A percentile compares a stretch with the other conserved stretches of the same genome.
phyloP scores from a whole-genome alignment of 805 yeast species.

The Torulaspora delbrueckii region DNA sequence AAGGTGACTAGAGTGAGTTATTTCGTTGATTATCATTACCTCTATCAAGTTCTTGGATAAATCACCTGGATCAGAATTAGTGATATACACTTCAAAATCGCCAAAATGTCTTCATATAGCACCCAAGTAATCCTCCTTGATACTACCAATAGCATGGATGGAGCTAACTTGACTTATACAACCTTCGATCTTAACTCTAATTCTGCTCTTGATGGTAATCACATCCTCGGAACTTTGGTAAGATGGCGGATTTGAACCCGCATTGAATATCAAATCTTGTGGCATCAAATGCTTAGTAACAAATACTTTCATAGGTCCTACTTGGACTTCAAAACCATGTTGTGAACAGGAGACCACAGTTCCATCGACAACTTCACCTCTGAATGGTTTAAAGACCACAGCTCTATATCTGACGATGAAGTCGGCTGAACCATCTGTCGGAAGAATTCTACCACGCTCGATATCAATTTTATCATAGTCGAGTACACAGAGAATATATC shows the following conservation, averaged over 20 bases:
- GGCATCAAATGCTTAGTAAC: slow-evolving; percentile 94
- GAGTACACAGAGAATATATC: slow-evolving; percentile 91
- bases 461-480: slow-evolving; percentile 93
- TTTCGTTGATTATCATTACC: no score
- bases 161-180: slow-evolving; percentile 96
- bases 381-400: slow-evolving; percentile 96
- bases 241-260: slow-evolving; percentile 97
- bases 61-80: no score
- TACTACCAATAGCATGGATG: slow-evolving; percentile 95
- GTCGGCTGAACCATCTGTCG: slow-evolving; percentile 91
- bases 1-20: no score
- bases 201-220: slow-evolving; percentile 89
- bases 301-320: slow-evolving; percentile 92
- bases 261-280: slow-evolving; percentile 86
- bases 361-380: slow-evolving; percentile 98
- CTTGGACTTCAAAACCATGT: slow-evolving; percentile 97
- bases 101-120: slow-evolving; percentile 40
- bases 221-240: slow-evolving; percentile 92
- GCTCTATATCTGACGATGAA: slow-evolving; percentile 95
- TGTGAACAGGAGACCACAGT: slow-evolving; percentile 88
- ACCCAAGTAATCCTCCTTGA: slow-evolving; percentile 95
- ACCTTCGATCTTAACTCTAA: slow-evolving; percentile 93
- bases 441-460: slow-evolving; percentile 87
- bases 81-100: neutral
- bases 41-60: no score